phyloP scores from a whole-genome alignment of 2,329 filamentous ascomycete genomes.

The Diplodia scrobiculata region DNA sequence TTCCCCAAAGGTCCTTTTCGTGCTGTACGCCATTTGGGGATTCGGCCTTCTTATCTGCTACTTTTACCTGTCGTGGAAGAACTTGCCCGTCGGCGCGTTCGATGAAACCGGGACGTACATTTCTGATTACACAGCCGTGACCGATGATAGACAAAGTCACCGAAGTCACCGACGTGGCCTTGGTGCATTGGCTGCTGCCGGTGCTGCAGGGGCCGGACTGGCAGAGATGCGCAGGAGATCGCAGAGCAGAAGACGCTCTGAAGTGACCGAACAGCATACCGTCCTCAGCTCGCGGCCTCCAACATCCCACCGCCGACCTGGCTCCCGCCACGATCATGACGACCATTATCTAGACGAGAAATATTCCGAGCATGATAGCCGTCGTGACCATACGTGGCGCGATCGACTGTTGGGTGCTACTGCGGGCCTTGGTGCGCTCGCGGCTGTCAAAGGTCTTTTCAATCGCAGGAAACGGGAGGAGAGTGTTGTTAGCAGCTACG shows the following conservation, averaged over 20 bases:
- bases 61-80: slow-evolving; percentile 77
- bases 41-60: slow-evolving; percentile 71
- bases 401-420: slow-evolving; percentile 51
- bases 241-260: slow-evolving; percentile 45
- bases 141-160: slow-evolving; percentile 47
- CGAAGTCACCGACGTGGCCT: slow-evolving; percentile 44
- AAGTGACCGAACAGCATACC: slow-evolving; percentile 36
- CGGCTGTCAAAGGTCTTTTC: slow-evolving; percentile 59
- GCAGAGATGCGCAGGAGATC: slow-evolving; percentile 54
- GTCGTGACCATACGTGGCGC: slow-evolving; percentile 47
- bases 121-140: slow-evolving; percentile 56
- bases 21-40: slow-evolving; percentile 80
- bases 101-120: slow-evolving; percentile 62
- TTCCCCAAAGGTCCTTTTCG: slow-evolving; percentile 80
- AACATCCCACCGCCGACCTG: slow-evolving; percentile 33
- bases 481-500: slow-evolving; percentile 56
- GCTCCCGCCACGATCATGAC: slow-evolving; percentile 19
- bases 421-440: slow-evolving; percentile 48
- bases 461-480: slow-evolving; percentile 56
- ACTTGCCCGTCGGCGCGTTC: slow-evolving; percentile 57
- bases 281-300: slow-evolving; percentile 42
- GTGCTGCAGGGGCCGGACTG: slow-evolving; percentile 60
- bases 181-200: slow-evolving; percentile 56
- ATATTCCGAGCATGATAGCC: slow-evolving; percentile 37
- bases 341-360: slow-evolving; percentile 47